phyloP scores from a whole-genome alignment of 176 grass and related monocot species.

The Oryza meyeriana region DNA sequence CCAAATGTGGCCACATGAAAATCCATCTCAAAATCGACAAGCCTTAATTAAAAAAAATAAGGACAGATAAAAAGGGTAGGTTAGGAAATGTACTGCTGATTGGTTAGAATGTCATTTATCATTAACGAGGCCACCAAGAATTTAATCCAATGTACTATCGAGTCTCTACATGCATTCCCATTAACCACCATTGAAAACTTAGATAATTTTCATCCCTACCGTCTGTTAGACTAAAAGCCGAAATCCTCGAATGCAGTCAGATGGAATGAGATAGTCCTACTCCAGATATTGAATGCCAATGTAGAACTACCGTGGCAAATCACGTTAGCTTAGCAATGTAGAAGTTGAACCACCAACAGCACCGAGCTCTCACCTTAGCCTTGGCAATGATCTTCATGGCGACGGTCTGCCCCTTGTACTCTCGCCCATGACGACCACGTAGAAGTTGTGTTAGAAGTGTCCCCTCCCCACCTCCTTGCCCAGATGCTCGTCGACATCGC shows the following conservation, averaged over 20 bases:
- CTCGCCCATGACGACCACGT: conserved; percentile 71
- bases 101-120: conserved; percentile 27
- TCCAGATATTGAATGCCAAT: neutral
- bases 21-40: conserved; percentile 20
- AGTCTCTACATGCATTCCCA: neutral
- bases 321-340: too few relatives aligned
- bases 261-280: neutral
- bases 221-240: neutral
- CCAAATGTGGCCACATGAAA: neutral
- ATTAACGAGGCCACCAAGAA: conserved; percentile 29
- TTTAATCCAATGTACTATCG: conserved; percentile 5
- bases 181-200: neutral
- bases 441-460: conserved; percentile 93
- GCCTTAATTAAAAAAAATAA: conserved; percentile 32
- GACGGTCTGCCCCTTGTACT: conserved; percentile 72
- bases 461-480: conserved; percentile 98
- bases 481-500: too few relatives aligned
- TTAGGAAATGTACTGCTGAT: conserved; percentile 22
- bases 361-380: conserved; percentile 68
- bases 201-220: neutral
- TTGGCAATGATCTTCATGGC: conserved; percentile 98
- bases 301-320: neutral
- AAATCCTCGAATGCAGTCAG: neutral
- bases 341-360: neutral
- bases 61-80: conserved; percentile 13